Evolutionary conservation across 768 basidiomycete genomes (phyloP), one percentile per base, ranked within the genome.

Genomic region (Trametes cingulata): DNA sequence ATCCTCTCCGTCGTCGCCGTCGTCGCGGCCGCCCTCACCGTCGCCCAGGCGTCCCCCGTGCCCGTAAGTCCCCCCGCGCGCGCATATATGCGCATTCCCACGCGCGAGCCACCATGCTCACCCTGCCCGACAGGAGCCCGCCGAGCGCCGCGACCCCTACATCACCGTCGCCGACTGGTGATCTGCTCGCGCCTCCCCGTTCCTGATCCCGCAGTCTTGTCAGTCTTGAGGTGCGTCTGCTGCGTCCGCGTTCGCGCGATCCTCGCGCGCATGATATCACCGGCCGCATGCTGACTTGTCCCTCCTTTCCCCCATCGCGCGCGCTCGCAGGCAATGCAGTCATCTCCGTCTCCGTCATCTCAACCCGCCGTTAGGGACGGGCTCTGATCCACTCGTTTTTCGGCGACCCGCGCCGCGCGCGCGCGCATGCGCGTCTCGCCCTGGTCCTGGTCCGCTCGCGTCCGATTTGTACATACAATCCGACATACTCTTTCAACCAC

Each of bases 131-230:
- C 40, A 58, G 52, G 51, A 61, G 60, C 35, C 54, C 29, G 50
- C 33, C 41, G 52, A 63, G 61, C 56, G 56, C 29, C 61, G 61
- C 35, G 61, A 63, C 24, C 52, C 61, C 40, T 58, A 49, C 52
- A 53, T 63, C 46, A 63, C 61, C 56, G 47, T 54, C 47, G 61
- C 56, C 52, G 61, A 63, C 56, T 63, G 61, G 61, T 63, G 45
- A 58, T 46, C 52, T 19, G 3, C 43, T 6, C 19, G 20, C 19
- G 20, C 35, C 2, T n/a, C 35, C 35, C 35, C 8, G 12, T 2
- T 36, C 20, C 19, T 17, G 35, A 35, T 51, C 17, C n/a, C 13
- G 17, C 35, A 24, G 3, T 15, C 25, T 29, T 48, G 35, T 51
- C 37, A n/a, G 14, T 14, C 50, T 51, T 51, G 50, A 51, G 50